These are phyloP conservation scores for Candida gorgasii DNA, from an alignment of 805 yeast species.

Conservation along the genomic window DNA sequence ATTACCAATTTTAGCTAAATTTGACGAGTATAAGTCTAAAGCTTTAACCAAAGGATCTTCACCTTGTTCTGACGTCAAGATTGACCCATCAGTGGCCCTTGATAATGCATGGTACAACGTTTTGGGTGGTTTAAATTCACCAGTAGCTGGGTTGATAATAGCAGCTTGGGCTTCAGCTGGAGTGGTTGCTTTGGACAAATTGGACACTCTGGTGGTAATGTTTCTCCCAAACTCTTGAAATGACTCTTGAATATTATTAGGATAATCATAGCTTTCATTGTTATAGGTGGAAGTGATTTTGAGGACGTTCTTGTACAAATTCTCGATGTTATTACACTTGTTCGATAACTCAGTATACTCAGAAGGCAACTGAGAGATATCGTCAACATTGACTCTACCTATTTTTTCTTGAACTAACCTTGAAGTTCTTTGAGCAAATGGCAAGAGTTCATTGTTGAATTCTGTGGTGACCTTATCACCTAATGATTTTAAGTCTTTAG, in stretches of 20 bases:
- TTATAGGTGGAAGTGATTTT: constrained; percentile 57
- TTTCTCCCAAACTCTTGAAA: constrained; percentile 69
- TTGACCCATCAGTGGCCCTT: constrained; percentile 65
- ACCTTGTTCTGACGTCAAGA: constrained; percentile 40
- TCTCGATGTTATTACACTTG: constrained; percentile 42
- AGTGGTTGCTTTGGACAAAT: constrained; percentile 67
- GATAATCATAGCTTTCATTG: constrained; percentile 81
- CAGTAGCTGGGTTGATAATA: constrained; percentile 40
- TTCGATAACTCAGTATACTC: constrained; percentile 60
- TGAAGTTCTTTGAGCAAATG: constrained; percentile 78
- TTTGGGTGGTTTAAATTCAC: constrained; percentile 63
- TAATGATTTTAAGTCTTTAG: constrained; percentile 41
- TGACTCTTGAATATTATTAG: constrained; percentile 74
- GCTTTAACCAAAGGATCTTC: constrained; percentile 58
- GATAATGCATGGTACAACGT: constrained; percentile 81
- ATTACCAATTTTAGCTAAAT: constrained; percentile 75
- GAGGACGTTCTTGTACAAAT: constrained; percentile 42
- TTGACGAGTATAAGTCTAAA: constrained; percentile 64
- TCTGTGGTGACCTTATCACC: constrained; percentile 50
- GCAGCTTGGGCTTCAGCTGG: constrained; percentile 85
- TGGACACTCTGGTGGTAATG: constrained; percentile 62
- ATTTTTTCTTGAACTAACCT: constrained; percentile 76
- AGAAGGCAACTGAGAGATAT: constrained; percentile 74
- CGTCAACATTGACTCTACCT: constrained; percentile 68
- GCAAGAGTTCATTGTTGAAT: constrained; percentile 54